A percentile compares a stretch with the other conserved stretches of the same genome.
phyloP scores from a whole-genome alignment of 2,329 filamentous ascomycete genomes.

The Verticillium albo-atrum region DNA sequence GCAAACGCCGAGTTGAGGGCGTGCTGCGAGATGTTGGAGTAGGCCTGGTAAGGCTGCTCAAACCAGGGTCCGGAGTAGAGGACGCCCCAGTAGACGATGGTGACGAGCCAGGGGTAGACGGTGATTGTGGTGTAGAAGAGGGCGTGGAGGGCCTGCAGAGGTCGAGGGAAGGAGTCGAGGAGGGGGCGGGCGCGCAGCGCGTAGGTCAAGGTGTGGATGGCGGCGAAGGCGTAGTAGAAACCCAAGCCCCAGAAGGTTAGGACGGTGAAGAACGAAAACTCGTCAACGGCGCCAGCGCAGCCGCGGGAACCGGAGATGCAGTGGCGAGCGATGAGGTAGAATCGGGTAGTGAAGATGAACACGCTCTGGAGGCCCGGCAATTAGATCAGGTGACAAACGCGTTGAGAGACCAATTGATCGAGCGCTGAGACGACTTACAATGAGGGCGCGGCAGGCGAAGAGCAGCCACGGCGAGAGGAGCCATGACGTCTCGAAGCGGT shows the following conservation, averaged over 20 bases:
- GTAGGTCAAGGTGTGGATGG: slow-evolving; percentile 67
- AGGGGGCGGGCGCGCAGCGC: slow-evolving; percentile 47
- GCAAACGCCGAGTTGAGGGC: slow-evolving; percentile 69
- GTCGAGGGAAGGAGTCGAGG: slow-evolving; percentile 54
- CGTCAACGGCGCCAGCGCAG: slow-evolving; percentile 41
- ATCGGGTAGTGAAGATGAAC: slow-evolving; percentile 66
- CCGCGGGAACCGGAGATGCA: slow-evolving; percentile 43
- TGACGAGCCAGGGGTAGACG: slow-evolving; percentile 64
- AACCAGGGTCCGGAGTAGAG: slow-evolving; percentile 52
- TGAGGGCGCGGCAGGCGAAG: slow-evolving; percentile 49
- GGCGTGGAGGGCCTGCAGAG: slow-evolving; percentile 60
- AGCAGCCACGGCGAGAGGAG: slow-evolving; percentile 63
- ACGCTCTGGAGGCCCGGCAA: slow-evolving; percentile 35
- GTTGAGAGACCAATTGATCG: background rate
- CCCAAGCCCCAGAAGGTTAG: slow-evolving; percentile 78
- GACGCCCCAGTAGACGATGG: slow-evolving; percentile 65
- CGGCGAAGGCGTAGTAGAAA: slow-evolving; percentile 70
- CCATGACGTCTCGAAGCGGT: slow-evolving; percentile 79
- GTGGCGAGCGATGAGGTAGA: slow-evolving; percentile 65
- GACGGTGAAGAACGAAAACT: slow-evolving; percentile 80
- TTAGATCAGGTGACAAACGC: slow-evolving; percentile 11
- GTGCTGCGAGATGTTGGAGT: slow-evolving; percentile 70
- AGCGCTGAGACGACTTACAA: slow-evolving; percentile 35
- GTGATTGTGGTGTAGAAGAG: slow-evolving; percentile 60
- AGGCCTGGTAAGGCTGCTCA: slow-evolving; percentile 44